These are phyloP conservation scores for Coniochaeta prunicola DNA, from an alignment of 2,329 filamentous ascomycete species.

Conservation along the genomic window DNA sequence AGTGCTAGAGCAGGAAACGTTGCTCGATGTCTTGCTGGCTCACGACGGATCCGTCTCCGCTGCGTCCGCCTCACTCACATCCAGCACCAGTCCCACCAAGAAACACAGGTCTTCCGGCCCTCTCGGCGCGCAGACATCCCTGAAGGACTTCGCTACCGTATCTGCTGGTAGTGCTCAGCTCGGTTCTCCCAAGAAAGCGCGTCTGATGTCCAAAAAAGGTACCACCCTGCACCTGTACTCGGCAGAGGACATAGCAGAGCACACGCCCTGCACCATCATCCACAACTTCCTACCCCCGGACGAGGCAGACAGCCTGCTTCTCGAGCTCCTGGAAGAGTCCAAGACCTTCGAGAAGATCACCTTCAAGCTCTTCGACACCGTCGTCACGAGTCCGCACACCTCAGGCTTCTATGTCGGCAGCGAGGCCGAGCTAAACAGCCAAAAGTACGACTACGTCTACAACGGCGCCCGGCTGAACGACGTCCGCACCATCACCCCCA, in stretches of 20 bases:
- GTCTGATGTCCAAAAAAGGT: slow-evolving; percentile 63
- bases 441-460: slow-evolving; percentile 78
- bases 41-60: slow-evolving; percentile 69
- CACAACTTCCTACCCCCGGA: slow-evolving; percentile 77
- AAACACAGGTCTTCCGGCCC: slow-evolving; percentile 19
- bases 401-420: slow-evolving; percentile 76
- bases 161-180: slow-evolving; percentile 9
- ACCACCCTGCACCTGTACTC: slow-evolving; percentile 78
- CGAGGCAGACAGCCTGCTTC: slow-evolving; percentile 66
- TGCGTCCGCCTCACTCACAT: slow-evolving; percentile 50
- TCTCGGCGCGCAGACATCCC: slow-evolving; percentile 55
- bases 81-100: slow-evolving; percentile 19
- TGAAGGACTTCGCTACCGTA: slow-evolving; percentile 41
- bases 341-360: slow-evolving; percentile 61
- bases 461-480: slow-evolving; percentile 72
- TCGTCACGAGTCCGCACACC: slow-evolving; percentile 80
- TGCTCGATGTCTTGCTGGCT: slow-evolving; percentile 73
- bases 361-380: slow-evolving; percentile 83
- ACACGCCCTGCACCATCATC: slow-evolving; percentile 87
- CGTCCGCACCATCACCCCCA: slow-evolving; percentile 67
- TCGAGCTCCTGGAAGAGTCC: slow-evolving; percentile 69
- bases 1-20: slow-evolving; percentile 49
- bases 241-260: slow-evolving; percentile 68
- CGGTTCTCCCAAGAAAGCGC: slow-evolving; percentile 32
- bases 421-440: slow-evolving; percentile 57